Percentiles rank a stretch among this genome's conserved stretches.
Evolutionary conservation across 1,139 yeast genomes (phyloP).

Genomic region (Geotrichum armillariae): DNA sequence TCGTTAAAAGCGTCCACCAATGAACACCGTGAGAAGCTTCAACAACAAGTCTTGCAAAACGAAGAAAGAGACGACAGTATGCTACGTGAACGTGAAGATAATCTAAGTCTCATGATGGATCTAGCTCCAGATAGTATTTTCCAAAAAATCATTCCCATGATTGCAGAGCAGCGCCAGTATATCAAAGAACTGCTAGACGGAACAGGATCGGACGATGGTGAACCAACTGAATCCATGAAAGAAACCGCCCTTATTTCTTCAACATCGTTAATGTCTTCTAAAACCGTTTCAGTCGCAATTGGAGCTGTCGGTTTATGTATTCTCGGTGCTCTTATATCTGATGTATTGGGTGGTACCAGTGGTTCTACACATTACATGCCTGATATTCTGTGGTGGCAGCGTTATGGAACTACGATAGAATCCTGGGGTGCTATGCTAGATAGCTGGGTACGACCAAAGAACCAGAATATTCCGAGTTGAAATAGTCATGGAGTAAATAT

Average conservation of each 20-base stretch:
- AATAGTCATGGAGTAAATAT: background rate
- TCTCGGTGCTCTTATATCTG: slow-evolving; percentile 1
- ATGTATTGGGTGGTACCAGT: background rate
- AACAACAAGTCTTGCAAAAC: background rate
- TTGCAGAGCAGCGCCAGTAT: slow-evolving; percentile 19
- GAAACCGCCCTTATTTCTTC: background rate
- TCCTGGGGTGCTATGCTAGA: slow-evolving; percentile 17
- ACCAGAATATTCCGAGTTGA: slow-evolving; percentile 17
- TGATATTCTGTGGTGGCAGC: slow-evolving; percentile 21
- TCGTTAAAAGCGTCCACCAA: slow-evolving; percentile 11
- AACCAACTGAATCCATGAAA: no score
- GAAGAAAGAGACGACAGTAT: background rate
- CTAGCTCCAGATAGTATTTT: slow-evolving; percentile 15
- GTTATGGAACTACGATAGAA: slow-evolving; percentile 16
- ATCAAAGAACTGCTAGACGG: slow-evolving; percentile 15
- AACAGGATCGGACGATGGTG: background rate
- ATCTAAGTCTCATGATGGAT: slow-evolving; percentile 5
- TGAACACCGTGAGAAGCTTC: slow-evolving; percentile 5
- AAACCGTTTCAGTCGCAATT: background rate
- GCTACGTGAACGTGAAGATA: slow-evolving; percentile 2
- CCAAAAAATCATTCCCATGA: slow-evolving; percentile 16
- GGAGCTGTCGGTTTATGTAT: slow-evolving; percentile 7
- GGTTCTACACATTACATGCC: background rate
- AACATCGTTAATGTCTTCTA: background rate
- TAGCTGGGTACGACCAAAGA: slow-evolving; percentile 19